phyloP scores from a whole-genome alignment of 768 basidiomycete genomes.

The Mycena crocata region DNA sequence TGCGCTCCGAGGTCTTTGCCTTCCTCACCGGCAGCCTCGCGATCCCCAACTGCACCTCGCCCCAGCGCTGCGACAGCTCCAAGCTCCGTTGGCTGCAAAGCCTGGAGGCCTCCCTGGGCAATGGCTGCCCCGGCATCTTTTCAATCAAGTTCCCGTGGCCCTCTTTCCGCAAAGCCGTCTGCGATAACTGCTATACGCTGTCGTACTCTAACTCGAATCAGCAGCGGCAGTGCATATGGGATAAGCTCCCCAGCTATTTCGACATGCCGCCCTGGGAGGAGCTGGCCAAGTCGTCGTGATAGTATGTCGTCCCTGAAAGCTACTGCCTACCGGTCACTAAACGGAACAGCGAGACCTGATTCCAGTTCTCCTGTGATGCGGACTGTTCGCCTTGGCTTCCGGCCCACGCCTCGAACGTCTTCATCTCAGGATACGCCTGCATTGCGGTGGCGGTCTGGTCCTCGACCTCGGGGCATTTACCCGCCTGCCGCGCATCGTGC shows the following conservation, averaged over 20 bases:
- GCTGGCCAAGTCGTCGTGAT: slow-evolving; percentile 30
- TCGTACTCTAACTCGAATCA: slow-evolving; percentile 24
- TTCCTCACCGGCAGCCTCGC: slow-evolving; percentile 33
- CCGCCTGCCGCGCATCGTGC: slow-evolving; percentile 33
- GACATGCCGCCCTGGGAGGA: slow-evolving; percentile 35
- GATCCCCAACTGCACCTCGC: slow-evolving; percentile 29
- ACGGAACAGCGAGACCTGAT: slow-evolving; percentile 40
- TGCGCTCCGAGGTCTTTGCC: slow-evolving; percentile 35
- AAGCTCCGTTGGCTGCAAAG: slow-evolving; percentile 35
- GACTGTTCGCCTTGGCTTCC: slow-evolving; percentile 7
- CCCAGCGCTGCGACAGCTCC: slow-evolving; percentile 34
- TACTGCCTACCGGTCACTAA: slow-evolving; percentile 40
- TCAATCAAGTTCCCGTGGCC: slow-evolving; percentile 34
- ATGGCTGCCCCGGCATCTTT: slow-evolving; percentile 33
- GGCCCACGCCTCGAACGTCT: slow-evolving; percentile 44
- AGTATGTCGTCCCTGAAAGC: neutral
- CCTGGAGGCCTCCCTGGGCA: slow-evolving; percentile 33
- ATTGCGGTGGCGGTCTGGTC: slow-evolving; percentile 36
- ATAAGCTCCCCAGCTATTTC: slow-evolving; percentile 32
- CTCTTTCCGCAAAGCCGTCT: slow-evolving; percentile 32
- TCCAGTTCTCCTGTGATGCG: slow-evolving; percentile 35
- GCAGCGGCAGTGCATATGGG: slow-evolving; percentile 32
- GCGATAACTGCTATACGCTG: slow-evolving; percentile 31
- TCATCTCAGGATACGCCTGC: slow-evolving; percentile 42
- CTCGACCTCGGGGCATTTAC: slow-evolving; percentile 36